These are phyloP conservation scores for Pichia sp. DNA, from an alignment of 1,139 yeast species.

Conservation along the genomic window DNA sequence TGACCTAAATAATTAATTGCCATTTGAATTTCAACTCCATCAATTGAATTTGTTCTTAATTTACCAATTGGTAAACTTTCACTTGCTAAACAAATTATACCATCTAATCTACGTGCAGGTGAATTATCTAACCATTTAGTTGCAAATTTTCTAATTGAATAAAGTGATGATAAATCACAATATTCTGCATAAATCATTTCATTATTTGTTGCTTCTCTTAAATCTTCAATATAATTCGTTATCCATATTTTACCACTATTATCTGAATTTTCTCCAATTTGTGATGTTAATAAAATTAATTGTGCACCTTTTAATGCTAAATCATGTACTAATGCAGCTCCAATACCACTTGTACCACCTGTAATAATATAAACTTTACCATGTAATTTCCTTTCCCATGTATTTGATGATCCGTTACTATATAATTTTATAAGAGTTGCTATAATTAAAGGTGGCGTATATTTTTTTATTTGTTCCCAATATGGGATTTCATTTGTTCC, in stretches of 20 bases:
- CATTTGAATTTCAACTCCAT: slow-evolving; percentile 81
- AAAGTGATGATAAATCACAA: slow-evolving; percentile 71
- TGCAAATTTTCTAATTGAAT: slow-evolving; percentile 83
- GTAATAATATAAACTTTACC: slow-evolving; percentile 80
- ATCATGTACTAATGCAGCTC: slow-evolving; percentile 68
- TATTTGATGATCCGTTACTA: slow-evolving; percentile 70
- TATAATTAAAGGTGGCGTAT: slow-evolving; percentile 46
- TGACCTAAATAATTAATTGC: slow-evolving; percentile 80
- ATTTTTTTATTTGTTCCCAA: slow-evolving; percentile 49
- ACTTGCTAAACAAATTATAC: slow-evolving; percentile 82
- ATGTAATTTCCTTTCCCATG: slow-evolving; percentile 89
- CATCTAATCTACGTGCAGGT: slow-evolving; percentile 88
- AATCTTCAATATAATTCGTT: slow-evolving; percentile 69
- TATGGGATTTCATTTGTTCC: slow-evolving; percentile 76
- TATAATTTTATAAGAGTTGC: slow-evolving; percentile 56
- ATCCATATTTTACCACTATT: slow-evolving; percentile 45
- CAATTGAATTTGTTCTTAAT: slow-evolving; percentile 57
- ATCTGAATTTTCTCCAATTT: slow-evolving; percentile 41
- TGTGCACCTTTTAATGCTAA: slow-evolving; percentile 85
- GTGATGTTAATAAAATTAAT: slow-evolving; percentile 58
- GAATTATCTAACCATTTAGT: slow-evolving; percentile 89
- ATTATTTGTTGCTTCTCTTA: slow-evolving; percentile 65
- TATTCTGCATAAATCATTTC: slow-evolving; percentile 79
- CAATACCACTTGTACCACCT: slow-evolving; percentile 91
- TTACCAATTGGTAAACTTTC: slow-evolving; percentile 65